Conservation (phyloP, 2,329 filamentous ascomycete genomes). For the Fusarium proliferatum region DNA sequence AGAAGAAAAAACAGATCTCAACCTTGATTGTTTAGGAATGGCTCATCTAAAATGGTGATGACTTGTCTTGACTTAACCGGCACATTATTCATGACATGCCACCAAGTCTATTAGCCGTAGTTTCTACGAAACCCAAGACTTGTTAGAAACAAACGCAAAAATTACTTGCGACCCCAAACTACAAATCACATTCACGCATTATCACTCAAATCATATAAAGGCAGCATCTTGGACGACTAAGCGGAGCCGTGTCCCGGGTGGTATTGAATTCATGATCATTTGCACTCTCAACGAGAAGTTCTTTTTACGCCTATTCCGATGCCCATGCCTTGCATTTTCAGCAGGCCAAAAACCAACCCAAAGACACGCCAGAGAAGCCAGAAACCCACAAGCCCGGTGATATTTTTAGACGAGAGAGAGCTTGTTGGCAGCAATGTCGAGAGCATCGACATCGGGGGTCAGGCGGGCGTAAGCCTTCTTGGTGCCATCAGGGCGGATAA, state of each 20-base stretch:
- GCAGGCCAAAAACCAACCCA: slow-evolving; percentile 52
- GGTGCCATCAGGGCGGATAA: slow-evolving; percentile 95
- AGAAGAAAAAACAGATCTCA: background rate
- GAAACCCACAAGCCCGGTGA: slow-evolving; percentile 39
- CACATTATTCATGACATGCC: background rate
- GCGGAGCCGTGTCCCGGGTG: slow-evolving; percentile 36
- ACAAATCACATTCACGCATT: background rate
- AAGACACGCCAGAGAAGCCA: slow-evolving; percentile 49
- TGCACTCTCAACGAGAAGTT: slow-evolving; percentile 50
- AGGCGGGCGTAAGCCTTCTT: slow-evolving; percentile 99
- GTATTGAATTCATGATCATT: slow-evolving; percentile 52
- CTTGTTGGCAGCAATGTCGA: slow-evolving; percentile 99
- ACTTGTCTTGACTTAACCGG: background rate
- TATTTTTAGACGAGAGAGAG: slow-evolving; percentile 76
- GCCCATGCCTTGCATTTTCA: slow-evolving; percentile 52
- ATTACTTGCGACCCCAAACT: background rate
- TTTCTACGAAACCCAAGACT: too few relatives aligned
- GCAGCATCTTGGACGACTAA: slow-evolving; percentile 9
- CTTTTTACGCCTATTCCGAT: slow-evolving; percentile 54
- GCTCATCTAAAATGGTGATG: background rate
- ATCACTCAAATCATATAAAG: background rate
- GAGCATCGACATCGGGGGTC: slow-evolving; percentile 95
- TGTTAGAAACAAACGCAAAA: background rate
- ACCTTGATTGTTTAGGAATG: background rate
- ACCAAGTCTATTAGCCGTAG: background rate